These are phyloP conservation scores for Apiospora marii DNA, from an alignment of 2,329 filamentous ascomycete species.

Conservation along the genomic window DNA sequence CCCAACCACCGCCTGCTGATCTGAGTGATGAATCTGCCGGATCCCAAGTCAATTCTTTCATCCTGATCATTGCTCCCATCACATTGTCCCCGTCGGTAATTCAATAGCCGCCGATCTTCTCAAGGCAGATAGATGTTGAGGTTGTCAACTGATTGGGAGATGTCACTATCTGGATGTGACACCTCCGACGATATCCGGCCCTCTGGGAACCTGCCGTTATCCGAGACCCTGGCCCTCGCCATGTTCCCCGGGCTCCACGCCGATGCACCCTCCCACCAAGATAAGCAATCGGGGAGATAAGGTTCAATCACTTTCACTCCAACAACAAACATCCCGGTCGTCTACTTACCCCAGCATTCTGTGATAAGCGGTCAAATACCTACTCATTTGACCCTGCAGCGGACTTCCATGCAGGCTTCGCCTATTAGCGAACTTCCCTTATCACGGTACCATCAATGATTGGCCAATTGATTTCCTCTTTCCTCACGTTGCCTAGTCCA, in stretches of 20 bases:
- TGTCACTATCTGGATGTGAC: not conserved
- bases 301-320: not conserved
- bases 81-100: not conserved
- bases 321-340: not conserved
- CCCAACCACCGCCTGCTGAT: too few relatives aligned
- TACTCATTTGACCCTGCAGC: not conserved
- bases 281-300: constrained; percentile 10
- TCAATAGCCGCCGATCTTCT: not conserved
- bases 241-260: not conserved
- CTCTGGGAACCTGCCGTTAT: not conserved
- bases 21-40: too few relatives aligned
- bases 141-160: not conserved
- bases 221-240: not conserved
- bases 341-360: not conserved
- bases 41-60: too few relatives aligned
- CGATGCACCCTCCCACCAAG: not conserved
- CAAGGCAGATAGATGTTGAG: not conserved
- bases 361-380: not conserved
- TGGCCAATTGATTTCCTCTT: constrained; percentile 5
- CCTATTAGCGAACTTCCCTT: not conserved
- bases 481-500: not conserved
- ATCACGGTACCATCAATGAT: not conserved
- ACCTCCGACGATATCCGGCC: not conserved
- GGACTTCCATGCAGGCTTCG: not conserved
- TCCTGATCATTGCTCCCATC: not conserved